Base-by-base conservation (phyloP, 2,329 filamentous ascomycete species). In the Apiospora rasikravindrae region DNA sequence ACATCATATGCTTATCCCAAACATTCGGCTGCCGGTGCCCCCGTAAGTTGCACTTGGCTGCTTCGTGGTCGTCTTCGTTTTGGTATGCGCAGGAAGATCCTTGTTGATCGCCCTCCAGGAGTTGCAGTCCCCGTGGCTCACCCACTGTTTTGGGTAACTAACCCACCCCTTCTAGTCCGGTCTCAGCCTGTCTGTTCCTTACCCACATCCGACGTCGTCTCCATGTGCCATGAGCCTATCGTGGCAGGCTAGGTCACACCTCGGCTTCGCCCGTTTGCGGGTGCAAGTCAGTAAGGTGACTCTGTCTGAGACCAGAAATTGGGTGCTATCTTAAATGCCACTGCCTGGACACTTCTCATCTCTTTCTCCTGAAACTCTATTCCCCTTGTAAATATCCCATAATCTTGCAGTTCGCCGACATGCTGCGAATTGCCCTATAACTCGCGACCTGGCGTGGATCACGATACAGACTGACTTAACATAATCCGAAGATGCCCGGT, bases 401-500 rank as follows among this genome's bases (percentile, higher is more conserved):
- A 40, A n/a, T n/a, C 19, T 64, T 64, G 33, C 33, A 5, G 22
- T 40, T n/a, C 33, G 57, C 57, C 57, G 11, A 40, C 33, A 64
- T 64, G 57, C 57, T 64, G 13, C 33, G 57, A 40, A 40, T 64
- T 37, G 57, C n/a, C 11, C 33, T 40, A n/a, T 64, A 64, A 33
- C 29, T 64, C 33, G 57, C 57, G 57, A 64, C 57, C 57, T 64
- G 33, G 57, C 33, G 57, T 64, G 33, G 57, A 64, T 40, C 33
- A 64, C 57, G 57, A 64, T 64, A 64, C 10, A 40, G 57, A 64
- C 33, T 1, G 3, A 40, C 13, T 24, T 19, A 40, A 64, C 2
- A 40, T 64, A 64, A 67, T 49, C 45, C 8, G 64, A 72, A 69
- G 61, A 77, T 77, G 76, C 66, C 76, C 47, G n/a, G 76, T 77